phyloP scores from a whole-genome alignment of 2,329 filamentous ascomycete species.

The Shiraia bambusicola region DNA sequence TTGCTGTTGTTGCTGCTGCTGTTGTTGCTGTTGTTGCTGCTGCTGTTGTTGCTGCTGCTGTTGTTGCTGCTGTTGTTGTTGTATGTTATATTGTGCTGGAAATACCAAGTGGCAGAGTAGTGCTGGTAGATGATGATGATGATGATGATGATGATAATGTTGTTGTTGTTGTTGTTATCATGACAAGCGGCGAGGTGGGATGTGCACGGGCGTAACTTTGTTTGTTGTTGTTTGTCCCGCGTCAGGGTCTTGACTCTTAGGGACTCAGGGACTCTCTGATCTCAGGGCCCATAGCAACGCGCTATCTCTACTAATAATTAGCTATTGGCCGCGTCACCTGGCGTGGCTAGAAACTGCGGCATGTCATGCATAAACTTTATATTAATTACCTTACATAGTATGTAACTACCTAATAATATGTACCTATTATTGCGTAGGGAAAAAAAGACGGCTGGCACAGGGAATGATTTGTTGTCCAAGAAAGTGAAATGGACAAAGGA shows the following conservation, averaged over 20 bases:
- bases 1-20: no score
- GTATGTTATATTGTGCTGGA: background rate
- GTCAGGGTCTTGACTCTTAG: no score
- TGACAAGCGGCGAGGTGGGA: no score
- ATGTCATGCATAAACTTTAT: background rate
- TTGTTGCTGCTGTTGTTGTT: constrained; percentile 1
- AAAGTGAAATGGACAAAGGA: background rate
- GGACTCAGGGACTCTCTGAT: no score
- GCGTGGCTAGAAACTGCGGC: constrained; percentile 1
- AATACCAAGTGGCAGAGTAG: background rate
- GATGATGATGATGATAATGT: no score
- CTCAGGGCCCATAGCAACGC: constrained; percentile 28
- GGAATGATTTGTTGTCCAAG: no score
- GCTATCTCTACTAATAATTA: no score
- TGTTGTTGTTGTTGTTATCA: no score
- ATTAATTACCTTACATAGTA: no score
- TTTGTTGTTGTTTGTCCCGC: constrained; percentile 32
- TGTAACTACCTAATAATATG: no score
- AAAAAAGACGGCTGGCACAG: background rate
- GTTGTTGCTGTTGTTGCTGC: no score
- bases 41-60: background rate
- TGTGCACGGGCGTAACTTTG: constrained; percentile 16
- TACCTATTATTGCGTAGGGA: no score
- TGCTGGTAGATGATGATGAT: background rate
- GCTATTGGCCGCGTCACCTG: constrained; percentile 18